Evolutionary conservation across 306 rosid species (phyloP).

Genomic region (Sicyos edulis): DNA sequence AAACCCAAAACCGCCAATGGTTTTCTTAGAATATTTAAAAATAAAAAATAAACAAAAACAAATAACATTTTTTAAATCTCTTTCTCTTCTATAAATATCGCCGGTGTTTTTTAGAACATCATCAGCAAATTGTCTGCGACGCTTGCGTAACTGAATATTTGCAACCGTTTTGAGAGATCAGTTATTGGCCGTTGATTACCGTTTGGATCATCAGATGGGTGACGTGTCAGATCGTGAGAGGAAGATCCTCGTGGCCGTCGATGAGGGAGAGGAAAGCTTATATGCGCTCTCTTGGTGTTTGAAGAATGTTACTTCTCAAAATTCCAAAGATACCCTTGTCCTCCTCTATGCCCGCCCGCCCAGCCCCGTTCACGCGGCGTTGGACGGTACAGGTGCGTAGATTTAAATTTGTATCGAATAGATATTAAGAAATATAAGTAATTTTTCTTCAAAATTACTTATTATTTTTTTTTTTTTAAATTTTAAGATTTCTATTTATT

Average conservation of each 20-base stretch:
- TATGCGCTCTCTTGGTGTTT: constrained; percentile 79
- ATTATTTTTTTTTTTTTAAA: no score
- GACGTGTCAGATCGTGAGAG: constrained; percentile 40
- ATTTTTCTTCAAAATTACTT: no score
- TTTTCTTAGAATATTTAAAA: neutral
- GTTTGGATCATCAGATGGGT: constrained; percentile 32
- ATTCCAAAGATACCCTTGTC: constrained; percentile 56
- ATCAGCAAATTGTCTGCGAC: neutral
- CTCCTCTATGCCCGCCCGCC: constrained; percentile 66
- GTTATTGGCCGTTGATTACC: neutral
- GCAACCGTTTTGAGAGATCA: neutral
- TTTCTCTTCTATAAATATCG: constrained; percentile 20
- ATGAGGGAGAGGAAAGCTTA: constrained; percentile 82
- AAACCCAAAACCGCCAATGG: constrained; percentile 18
- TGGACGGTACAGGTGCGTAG: constrained; percentile 60
- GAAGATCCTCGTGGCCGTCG: constrained; percentile 74
- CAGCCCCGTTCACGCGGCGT: constrained; percentile 35
- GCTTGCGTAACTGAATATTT: neutral
- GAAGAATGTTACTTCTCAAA: constrained; percentile 39
- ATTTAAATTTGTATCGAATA: neutral
- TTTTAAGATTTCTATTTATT: no score
- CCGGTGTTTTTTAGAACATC: no score
- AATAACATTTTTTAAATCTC: neutral
- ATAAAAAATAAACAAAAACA: neutral
- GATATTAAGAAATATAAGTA: no score